These are phyloP conservation scores for Celoporthe dispersa DNA, from an alignment of 2,329 filamentous ascomycete genomes.

Conservation along the genomic window DNA sequence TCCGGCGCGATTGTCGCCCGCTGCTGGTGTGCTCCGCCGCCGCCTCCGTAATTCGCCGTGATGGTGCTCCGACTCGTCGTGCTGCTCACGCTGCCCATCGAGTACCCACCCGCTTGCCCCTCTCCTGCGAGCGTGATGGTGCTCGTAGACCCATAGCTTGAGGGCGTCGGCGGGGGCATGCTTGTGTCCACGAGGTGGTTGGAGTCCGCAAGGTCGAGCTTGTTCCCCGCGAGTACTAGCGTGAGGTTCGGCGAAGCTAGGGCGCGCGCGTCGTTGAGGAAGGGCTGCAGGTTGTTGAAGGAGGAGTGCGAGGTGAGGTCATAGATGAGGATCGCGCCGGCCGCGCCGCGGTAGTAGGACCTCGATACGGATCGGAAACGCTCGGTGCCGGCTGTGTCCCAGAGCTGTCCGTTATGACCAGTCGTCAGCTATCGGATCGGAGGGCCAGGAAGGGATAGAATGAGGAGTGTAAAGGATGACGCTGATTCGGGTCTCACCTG, in stretches of 20 bases:
- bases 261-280: slow-evolving; percentile 90
- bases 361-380: slow-evolving; percentile 93
- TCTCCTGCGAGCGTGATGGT: slow-evolving; percentile 23
- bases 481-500: slow-evolving; percentile 52
- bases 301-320: slow-evolving; percentile 81
- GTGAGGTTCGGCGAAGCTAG: slow-evolving; percentile 88
- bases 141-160: slow-evolving; percentile 41
- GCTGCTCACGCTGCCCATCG: slow-evolving; percentile 27
- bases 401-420: slow-evolving; percentile 61
- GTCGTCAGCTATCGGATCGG: background rate
- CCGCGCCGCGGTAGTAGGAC: slow-evolving; percentile 95
- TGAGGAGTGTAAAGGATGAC: background rate
- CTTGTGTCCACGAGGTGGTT: slow-evolving; percentile 55
- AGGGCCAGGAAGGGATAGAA: background rate
- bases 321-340: slow-evolving; percentile 92
- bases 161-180: slow-evolving; percentile 56
- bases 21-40: slow-evolving; percentile 58
- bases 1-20: slow-evolving; percentile 76
- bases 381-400: slow-evolving; percentile 98
- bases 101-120: slow-evolving; percentile 16
- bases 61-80: slow-evolving; percentile 28
- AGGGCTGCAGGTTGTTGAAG: slow-evolving; percentile 80
- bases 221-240: slow-evolving; percentile 87
- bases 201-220: slow-evolving; percentile 73
- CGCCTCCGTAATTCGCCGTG: slow-evolving; percentile 31